Base-by-base conservation (phyloP, 2,329 filamentous ascomycete genomes). In the Corinectria fuckeliana region DNA sequence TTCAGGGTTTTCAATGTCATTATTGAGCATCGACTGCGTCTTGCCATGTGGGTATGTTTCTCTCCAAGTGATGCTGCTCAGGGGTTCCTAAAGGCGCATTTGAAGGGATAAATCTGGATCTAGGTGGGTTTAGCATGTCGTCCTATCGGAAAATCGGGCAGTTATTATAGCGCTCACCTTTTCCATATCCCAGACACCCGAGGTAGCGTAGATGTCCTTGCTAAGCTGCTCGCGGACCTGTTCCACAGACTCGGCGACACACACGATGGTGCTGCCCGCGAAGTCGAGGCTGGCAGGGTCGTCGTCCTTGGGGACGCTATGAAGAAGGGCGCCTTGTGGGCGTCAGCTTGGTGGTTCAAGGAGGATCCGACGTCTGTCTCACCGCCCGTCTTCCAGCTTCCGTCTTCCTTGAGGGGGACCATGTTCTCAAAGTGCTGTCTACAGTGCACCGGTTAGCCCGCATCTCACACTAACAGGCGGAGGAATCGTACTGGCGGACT, bases 181-280 rank as follows among this genome's bases (percentile, higher is more conserved):
- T 32, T 88, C 84, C 58, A 90, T 72, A 79, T 97, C 91, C 93
- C 93, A 97, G 8, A 96, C 92, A 0, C 88, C 91, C 41, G 76
- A 81, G 60, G 78, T 82, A 9, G 82, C 80, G 77, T 96, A 97
- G 9, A 93, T 79, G 77, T 97, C 93, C 48, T 85, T 82, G 74
- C 84, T 85, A 45, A 97, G 74, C 50, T 84, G 71, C 67, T 89
- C 83, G 38, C 89, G 73, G 2, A 91, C 85, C 73, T 92, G 89
- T 64, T 93, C 89, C 68, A 84, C 86, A 8, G 83, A 88, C 62
- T 86, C 83, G 7, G 90, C 92, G 26, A 85, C 75, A 36, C 86
- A 80, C 25, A 96, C 80, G 70, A 95, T 78, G 16, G 88, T 85
- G 73, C 89, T 92, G 39, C 92, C 92, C 63, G 86, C 85, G 78